Base-by-base conservation (phyloP, 176 grass and related monocot genomes). In the Cenchrus purpureus region DNA sequence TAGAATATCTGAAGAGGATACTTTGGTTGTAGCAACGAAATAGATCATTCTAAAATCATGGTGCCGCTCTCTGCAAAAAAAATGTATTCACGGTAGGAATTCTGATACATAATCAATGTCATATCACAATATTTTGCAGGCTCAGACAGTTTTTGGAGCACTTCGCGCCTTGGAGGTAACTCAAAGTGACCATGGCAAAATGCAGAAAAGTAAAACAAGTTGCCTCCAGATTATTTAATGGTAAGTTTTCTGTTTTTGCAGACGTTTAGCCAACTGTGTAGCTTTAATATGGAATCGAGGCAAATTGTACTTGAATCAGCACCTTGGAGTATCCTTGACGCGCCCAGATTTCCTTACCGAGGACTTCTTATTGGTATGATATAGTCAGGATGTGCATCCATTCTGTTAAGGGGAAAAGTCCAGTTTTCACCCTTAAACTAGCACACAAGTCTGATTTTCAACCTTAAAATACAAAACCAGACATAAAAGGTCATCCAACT, bases 241-340 rank as follows among this genome's bases (percentile, higher is more conserved):
- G 12, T 76, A 9, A 2, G 4, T 70, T 69, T 50, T 88, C 3
- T 77, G 5, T 52, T 81, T 51, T 25, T 90, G 84, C 87, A 98
- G 96, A 98, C 96, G 46, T 95, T 98, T 73, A 95, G 96, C 79
- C 96, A 98, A 80, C 11, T 98, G 53, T 98, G 96, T 40, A 73
- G 74, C 83, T 98, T 94, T 42, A 89, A 98, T 87, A 94, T 98
- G 64, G 64, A 55, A 15, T 85, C 84, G 6, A 87, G 88, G 49
- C 16, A 92, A 22, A 65, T 95, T 58, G 87, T 90, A 64, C 84
- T 98, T 63, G 58, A 90, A 37, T 87, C 77, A 17, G 93, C 87
- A 86, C 96, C 96, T 81, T 98, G 96, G 96, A 89, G 52, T 73
- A 98, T 98, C 75, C 53, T 73, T 20, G 96, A 98, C 51, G 34